These are phyloP conservation scores for Saprolegnia diclina DNA, from an alignment of 352 stramenopile genomes.

Conservation along the genomic window DNA sequence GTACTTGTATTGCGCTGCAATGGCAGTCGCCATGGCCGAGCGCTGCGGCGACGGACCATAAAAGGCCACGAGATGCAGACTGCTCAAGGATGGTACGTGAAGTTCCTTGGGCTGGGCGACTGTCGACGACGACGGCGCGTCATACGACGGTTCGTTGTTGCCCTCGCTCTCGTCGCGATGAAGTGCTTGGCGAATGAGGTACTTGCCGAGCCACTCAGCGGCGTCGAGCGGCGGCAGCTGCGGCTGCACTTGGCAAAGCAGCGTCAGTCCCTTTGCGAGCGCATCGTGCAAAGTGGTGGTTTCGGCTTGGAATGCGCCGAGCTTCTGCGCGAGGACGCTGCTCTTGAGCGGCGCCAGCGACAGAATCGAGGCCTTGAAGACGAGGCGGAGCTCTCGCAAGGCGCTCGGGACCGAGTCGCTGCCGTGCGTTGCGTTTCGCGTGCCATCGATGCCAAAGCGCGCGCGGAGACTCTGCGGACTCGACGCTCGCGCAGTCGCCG, in stretches of 20 bases:
- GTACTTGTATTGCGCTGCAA: slow-evolving; percentile 14
- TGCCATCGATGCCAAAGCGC: slow-evolving; percentile 74
- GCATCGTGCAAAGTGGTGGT: slow-evolving; percentile 1
- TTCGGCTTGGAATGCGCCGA: neutral
- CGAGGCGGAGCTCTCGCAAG: slow-evolving; percentile 64
- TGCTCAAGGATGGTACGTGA: neutral
- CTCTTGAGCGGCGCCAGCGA: neutral
- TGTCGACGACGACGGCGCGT: neutral
- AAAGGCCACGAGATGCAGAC: slow-evolving; percentile 12
- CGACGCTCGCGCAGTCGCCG: slow-evolving; percentile 38
- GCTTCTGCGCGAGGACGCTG: neutral
- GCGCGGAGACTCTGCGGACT: slow-evolving; percentile 57
- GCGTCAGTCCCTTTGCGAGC: neutral
- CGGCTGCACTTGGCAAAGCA: slow-evolving; percentile 12
- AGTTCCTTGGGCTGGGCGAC: neutral
- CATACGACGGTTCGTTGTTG: neutral
- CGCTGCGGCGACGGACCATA: neutral
- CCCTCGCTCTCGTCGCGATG: neutral
- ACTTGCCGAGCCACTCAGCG: slow-evolving; percentile 12
- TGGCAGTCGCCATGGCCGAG: neutral
- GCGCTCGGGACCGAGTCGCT: slow-evolving; percentile 57
- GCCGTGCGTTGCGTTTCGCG: slow-evolving; percentile 74
- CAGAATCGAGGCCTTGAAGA: slow-evolving; percentile 36
- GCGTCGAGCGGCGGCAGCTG: neutral
- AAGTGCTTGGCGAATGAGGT: neutral